Evolutionary conservation across 192 early-diverging fungal genomes (phyloP).

Genomic region (Dispira simplex): DNA sequence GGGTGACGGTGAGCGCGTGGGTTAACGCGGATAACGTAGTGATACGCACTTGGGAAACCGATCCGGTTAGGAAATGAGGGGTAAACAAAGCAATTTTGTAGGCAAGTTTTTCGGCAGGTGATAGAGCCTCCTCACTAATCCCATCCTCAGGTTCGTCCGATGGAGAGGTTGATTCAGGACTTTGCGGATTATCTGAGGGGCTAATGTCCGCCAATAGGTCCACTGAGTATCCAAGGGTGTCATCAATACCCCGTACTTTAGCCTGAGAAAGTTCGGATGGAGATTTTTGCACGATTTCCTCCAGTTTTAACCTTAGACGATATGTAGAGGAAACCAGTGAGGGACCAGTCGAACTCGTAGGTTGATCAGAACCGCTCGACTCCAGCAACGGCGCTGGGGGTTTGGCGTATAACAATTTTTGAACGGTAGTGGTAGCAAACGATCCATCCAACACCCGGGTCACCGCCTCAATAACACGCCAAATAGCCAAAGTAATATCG

Average conservation of each 20-base stretch:
- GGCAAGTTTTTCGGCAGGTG: background rate
- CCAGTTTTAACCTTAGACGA: too few species aligned
- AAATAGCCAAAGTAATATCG: background rate
- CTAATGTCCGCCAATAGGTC: too few species aligned
- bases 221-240: too few species aligned
- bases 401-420: background rate
- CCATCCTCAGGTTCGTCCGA: background rate
- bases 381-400: background rate
- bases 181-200: too few species aligned
- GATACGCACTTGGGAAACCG: background rate
- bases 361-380: too few species aligned
- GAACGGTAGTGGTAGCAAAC: background rate
- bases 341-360: too few species aligned
- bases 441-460: background rate
- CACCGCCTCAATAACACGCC: conserved; percentile 3
- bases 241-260: too few species aligned
- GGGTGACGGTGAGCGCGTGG: background rate
- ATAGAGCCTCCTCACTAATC: background rate
- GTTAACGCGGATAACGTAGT: background rate
- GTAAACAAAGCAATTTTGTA: conserved; percentile 11
- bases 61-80: background rate
- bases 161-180: background rate
- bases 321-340: too few species aligned
- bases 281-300: too few species aligned
- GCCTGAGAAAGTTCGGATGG: too few species aligned